Conservation (phyloP, 106 monocot genomes). For the Hemerocallis citrina region DNA sequence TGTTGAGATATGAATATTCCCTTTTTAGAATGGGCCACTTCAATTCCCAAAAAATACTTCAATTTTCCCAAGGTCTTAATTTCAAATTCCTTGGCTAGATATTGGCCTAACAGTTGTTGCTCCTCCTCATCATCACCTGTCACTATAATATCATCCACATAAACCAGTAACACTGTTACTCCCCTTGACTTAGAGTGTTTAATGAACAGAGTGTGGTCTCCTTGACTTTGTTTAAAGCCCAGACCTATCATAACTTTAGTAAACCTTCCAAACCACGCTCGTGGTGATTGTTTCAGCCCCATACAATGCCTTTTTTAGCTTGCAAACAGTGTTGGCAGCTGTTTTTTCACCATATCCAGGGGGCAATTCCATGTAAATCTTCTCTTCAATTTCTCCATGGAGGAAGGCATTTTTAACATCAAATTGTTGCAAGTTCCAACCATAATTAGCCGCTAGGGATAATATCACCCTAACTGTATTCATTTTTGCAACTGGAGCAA, state of each 20-base stretch:
- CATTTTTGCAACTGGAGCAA: background rate
- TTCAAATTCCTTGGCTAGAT: background rate
- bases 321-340: too few species aligned
- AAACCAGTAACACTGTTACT: background rate
- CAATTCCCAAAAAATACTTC: background rate
- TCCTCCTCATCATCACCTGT: background rate
- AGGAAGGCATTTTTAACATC: slow-evolving; percentile 6
- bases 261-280: background rate
- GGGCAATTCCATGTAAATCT: background rate
- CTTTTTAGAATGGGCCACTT: background rate
- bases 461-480: background rate
- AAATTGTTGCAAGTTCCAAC: background rate
- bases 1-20: background rate
- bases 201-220: background rate
- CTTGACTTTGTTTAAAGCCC: background rate
- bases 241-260: too few species aligned
- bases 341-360: background rate
- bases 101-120: background rate
- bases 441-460: background rate
- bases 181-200: background rate
- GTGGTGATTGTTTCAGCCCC: background rate
- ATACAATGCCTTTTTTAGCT: background rate
- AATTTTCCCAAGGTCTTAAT: background rate
- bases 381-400: background rate
- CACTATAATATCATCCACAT: background rate